A percentile compares a stretch with the other conserved stretches of the same genome.
Conservation (phyloP, 2,329 filamentous ascomycete species). For the Fusarium sarcochroum region DNA sequence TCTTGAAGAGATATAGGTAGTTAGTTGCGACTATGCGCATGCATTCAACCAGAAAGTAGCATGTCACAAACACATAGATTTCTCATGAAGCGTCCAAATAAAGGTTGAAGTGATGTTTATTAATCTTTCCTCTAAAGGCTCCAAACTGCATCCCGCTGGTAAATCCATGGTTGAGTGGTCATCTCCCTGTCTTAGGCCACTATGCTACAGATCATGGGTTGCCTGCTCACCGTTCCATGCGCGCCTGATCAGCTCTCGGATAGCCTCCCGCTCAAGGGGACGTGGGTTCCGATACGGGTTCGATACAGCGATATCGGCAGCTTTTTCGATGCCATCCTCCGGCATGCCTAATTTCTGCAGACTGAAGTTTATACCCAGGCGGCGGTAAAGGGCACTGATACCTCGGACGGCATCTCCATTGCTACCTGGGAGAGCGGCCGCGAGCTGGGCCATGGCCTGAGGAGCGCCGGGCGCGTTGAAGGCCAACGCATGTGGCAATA, state of each 20-base stretch:
- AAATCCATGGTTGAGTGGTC: too few species aligned
- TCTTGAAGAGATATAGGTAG: not conserved
- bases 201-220: too few species aligned
- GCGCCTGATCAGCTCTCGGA: conserved; percentile 69
- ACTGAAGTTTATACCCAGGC: conserved; percentile 58
- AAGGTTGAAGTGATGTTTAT: too few species aligned
- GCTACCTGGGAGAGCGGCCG: conserved; percentile 67
- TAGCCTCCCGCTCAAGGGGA: conserved; percentile 63
- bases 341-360: conserved; percentile 70
- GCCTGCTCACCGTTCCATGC: conserved; percentile 69
- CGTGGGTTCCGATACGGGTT: conserved; percentile 75
- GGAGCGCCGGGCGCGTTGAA: conserved; percentile 72
- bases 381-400: not conserved
- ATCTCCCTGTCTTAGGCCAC: too few species aligned
- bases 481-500: conserved; percentile 73
- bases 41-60: too few species aligned
- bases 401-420: conserved; percentile 71
- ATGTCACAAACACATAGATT: too few species aligned
- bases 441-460: conserved; percentile 66
- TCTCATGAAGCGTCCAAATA: too few species aligned
- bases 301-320: conserved; percentile 68
- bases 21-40: too few species aligned
- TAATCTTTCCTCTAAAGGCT: too few species aligned
- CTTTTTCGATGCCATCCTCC: conserved; percentile 71
- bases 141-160: too few species aligned